Evolutionary conservation across 371 early-diverging fungal species (phyloP), one percentile per base, ranked within the genome.

Genomic region (Circinella umbellata): DNA sequence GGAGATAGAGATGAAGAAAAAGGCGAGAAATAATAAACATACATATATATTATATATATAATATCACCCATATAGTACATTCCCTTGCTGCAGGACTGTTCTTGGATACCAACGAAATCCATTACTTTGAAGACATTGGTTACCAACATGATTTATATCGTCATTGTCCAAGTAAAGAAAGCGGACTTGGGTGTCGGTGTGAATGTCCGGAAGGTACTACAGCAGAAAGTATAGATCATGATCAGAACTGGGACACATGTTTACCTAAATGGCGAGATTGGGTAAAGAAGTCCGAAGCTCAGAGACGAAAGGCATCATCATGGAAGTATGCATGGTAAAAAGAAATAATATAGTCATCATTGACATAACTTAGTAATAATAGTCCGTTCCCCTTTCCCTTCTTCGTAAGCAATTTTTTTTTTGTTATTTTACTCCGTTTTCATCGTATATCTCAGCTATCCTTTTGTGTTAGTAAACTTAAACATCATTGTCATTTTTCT

Each of bases 81-180:
- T 95, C 96, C 10, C 77, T 99, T 37, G 98, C 94, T 0, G 95
- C 92, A 1, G 93, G 93, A 0, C 73, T 99, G 66, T 89, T 96
- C 75, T 78, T 98, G 57, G 79, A 86, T n/a, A 92, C 89, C 69
- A 82, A 87, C 53, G 85, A 96, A 80, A 86, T 97, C 38, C 97
- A 97, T 72, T 97, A 93, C 78, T 98, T 98, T 80, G 93, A 96
- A 68, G 94, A 94, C 73, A 88, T 95, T 68, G 96, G 94, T 7
- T 95, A 95, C 76, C 86, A 90, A 49, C 95, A 95, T 74, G 92
- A 89, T 59, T 73, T 81, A 37, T 90, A 92, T 71, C 83, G 84
- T 46, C 92, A 93, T 68, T 95, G 96, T 68, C 92, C 93, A 15
- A 66, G 77, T 17, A 77, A 81, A 64, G 73, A 74, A 38, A 81